A percentile compares a stretch with the other conserved stretches of the same genome.
Evolutionary conservation across 148 eudicot species (phyloP).

Genomic region (Camellia lanceoleosa): DNA sequence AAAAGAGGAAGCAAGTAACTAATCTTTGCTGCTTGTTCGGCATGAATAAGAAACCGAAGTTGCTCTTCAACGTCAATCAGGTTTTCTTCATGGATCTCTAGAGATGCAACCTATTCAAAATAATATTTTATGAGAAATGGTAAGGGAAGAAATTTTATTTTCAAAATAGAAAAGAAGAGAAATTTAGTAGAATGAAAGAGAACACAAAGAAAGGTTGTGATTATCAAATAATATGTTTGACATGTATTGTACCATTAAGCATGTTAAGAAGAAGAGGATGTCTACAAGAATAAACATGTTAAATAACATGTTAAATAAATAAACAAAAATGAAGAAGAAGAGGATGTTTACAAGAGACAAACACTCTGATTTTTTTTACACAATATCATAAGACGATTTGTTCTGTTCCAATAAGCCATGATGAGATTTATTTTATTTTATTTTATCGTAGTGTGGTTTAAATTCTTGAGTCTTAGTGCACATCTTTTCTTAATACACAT

Average conservation of each 20-base stretch:
- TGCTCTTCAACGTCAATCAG: slow-evolving; percentile 82
- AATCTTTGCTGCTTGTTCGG: slow-evolving; percentile 47
- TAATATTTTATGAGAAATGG: background rate
- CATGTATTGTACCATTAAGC: background rate
- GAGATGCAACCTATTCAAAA: slow-evolving; percentile 72
- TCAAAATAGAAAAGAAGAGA: background rate
- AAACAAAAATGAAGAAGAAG: no score
- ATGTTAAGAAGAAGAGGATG: no score
- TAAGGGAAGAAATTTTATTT: background rate
- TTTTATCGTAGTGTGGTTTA: no score
- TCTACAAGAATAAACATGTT: no score
- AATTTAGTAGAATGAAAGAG: background rate
- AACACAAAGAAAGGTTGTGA: background rate
- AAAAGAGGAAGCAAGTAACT: slow-evolving; percentile 40
- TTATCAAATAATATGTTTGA: background rate
- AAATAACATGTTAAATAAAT: no score
- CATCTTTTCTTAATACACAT: no score
- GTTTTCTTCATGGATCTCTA: slow-evolving; percentile 62
- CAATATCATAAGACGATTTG: no score
- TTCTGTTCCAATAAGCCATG: no score
- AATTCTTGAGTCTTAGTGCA: no score
- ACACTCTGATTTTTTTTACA: no score
- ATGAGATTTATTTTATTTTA: no score
- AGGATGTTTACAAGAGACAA: no score
- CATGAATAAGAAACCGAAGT: slow-evolving; percentile 61